Conservation (phyloP, 306 rosid genomes). For the Prunus padus region DNA sequence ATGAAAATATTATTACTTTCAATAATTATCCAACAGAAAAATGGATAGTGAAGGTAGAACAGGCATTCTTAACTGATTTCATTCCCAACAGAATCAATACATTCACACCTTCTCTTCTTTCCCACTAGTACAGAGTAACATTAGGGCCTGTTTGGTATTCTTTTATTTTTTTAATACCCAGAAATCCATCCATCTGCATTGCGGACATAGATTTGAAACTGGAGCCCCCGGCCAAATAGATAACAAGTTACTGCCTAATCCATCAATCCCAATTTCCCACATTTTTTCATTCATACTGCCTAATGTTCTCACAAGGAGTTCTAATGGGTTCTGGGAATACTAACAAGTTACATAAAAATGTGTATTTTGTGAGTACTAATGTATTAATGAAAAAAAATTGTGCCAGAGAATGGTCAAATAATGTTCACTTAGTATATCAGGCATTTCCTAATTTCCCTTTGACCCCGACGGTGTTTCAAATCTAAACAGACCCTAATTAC, state of each 20-base stretch:
- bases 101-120: not conserved
- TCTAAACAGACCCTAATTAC: not conserved
- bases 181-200: no score
- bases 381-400: not conserved
- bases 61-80: not conserved
- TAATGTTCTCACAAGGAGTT: no score
- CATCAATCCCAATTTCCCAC: no score
- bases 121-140: not conserved
- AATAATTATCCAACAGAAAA: not conserved
- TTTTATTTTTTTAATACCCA: no score
- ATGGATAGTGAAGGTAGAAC: not conserved
- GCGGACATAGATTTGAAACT: no score
- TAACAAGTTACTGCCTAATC: no score
- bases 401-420: not conserved
- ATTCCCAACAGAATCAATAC: not conserved
- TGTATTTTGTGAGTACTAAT: not conserved
- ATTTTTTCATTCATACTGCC: no score
- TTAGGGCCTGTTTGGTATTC: no score
- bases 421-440: not conserved
- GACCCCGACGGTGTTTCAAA: not conserved
- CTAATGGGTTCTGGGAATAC: no score
- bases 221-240: no score
- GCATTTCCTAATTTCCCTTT: not conserved
- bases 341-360: no score
- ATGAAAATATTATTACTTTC: not conserved